Evolutionary conservation across 176 grass and related monocot species (phyloP), one percentile per base, ranked within the genome.

Genomic region (Tuctoria greenei): DNA sequence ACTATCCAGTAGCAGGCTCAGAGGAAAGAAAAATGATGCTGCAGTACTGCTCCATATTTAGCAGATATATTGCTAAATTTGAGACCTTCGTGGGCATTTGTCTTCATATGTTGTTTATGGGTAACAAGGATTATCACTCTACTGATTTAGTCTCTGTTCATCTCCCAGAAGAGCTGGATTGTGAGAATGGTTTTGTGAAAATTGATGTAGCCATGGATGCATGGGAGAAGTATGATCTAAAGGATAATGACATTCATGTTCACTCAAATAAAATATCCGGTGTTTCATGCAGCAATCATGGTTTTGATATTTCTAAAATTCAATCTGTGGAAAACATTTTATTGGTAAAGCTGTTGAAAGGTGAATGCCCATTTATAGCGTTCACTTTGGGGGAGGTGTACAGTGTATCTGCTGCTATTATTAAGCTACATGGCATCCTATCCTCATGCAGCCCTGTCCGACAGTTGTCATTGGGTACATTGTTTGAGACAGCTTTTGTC

Each of bases 1-100:
- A 82, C 26, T 76, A 72, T 46, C 65, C 49, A 17, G 18, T 57
- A 74, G 66, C 52, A 84, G 77, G 73, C 37, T 49, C 75, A 58
- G 73, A 67, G 21, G 76, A 73, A 28, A 74, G 61, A 52, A 84
- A 82, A 52, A 10, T 80, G 69, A 62, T 82, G 54, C 57, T 70
- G 79, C 84, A 85, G 63, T 83, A 81, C 73, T 74, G 72, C 25
- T 90, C 89, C 82, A 94, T 54, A 77, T 82, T 98, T 52, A 77
- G 81, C 27, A 79, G 76, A 46, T 86, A 25, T 83, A 79, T 94
- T 86, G 28, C 37, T 86, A 83, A 67, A 65, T 98, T 88, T 75
- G 87, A 92, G 75, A 78, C 59, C 20, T 98, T 94, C 85, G 87
- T 90, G 78, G 79, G 86, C 83, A 64, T 89, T 69, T 94, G 86